These are phyloP conservation scores for Neurospora terricola DNA, from an alignment of 495 filamentous ascomycete species.

Conservation along the genomic window DNA sequence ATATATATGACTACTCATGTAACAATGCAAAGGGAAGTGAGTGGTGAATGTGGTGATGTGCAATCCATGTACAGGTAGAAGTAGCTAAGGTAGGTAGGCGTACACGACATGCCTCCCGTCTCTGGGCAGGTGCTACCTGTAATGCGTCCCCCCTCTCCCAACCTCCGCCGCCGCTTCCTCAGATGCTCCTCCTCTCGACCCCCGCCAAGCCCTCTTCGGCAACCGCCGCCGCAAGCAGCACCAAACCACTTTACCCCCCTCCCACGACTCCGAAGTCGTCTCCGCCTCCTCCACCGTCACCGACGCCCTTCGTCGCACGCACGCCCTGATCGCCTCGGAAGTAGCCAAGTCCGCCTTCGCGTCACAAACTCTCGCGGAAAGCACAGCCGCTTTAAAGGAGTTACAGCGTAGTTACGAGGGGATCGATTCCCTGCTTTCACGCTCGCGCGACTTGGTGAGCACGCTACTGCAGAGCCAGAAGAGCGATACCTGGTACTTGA, in stretches of 20 bases:
- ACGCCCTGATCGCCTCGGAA: constrained; percentile 73
- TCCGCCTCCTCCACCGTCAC: constrained; percentile 78
- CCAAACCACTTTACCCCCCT: constrained; percentile 9
- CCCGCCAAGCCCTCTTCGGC: constrained; percentile 14
- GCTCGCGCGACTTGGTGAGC: constrained; percentile 61
- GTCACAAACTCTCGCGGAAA: constrained; percentile 72
- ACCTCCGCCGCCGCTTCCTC: constrained; percentile 18
- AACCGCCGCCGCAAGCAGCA: constrained; percentile 11
- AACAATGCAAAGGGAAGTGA: neutral
- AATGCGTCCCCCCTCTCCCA: constrained; percentile 8
- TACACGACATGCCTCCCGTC: neutral
- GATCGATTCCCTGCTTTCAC: constrained; percentile 65
- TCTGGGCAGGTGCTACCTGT: neutral
- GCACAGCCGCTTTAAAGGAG: constrained; percentile 67
- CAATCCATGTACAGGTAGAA: neutral
- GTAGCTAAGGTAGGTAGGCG: neutral
- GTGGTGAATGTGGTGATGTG: neutral
- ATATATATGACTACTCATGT: neutral
- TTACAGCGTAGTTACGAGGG: constrained; percentile 69
- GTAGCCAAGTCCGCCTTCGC: constrained; percentile 79
- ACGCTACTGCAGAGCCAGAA: constrained; percentile 80
- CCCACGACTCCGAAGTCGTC: constrained; percentile 56
- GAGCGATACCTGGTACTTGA: constrained; percentile 93
- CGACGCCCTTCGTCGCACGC: constrained; percentile 69
- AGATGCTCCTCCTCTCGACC: neutral